These are phyloP conservation scores for Adansonia gregorii DNA, from an alignment of 441 rosid species.

Conservation along the genomic window DNA sequence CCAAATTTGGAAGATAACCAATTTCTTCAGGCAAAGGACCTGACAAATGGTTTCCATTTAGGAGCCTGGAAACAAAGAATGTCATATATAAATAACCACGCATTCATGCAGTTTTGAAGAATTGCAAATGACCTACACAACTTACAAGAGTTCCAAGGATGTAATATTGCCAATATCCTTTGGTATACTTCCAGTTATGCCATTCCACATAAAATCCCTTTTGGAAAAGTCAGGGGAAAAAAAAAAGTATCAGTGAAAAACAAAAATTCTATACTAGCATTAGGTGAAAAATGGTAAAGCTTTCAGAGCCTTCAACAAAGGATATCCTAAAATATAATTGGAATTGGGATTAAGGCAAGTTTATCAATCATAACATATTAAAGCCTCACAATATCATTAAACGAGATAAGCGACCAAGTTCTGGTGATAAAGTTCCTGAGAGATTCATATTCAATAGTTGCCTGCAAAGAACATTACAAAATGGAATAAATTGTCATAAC, in stretches of 20 bases:
- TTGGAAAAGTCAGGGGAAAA: conserved; percentile 23
- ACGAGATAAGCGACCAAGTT: conserved; percentile 67
- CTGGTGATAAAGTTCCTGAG: conserved; percentile 77
- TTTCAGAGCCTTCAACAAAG: neutral
- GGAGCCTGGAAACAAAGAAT: conserved; percentile 61
- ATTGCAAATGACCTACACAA: conserved; percentile 18
- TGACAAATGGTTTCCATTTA: conserved; percentile 78
- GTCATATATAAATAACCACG: conserved; percentile 29
- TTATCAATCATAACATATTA: neutral
- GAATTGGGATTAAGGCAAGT: conserved; percentile 1
- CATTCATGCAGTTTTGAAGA: neutral
- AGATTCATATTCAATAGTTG: conserved; percentile 76
- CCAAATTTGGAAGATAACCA: conserved; percentile 80
- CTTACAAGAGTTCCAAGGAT: conserved; percentile 84
- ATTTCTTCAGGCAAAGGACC: conserved; percentile 89
- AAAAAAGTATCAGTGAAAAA: conserved; percentile 27
- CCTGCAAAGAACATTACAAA: conserved; percentile 48
- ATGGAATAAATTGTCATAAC: neutral
- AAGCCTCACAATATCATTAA: conserved; percentile 67
- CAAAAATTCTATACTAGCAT: conserved; percentile 3
- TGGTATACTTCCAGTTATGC: conserved; percentile 76
- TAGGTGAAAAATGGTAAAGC: conserved; percentile 7
- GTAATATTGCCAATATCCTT: conserved; percentile 84
- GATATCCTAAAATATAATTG: neutral
- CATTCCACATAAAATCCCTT: conserved; percentile 99